Evolutionary conservation across 352 stramenopile genomes (phyloP).

Genomic region (Pilasporangium apinafurcum): DNA sequence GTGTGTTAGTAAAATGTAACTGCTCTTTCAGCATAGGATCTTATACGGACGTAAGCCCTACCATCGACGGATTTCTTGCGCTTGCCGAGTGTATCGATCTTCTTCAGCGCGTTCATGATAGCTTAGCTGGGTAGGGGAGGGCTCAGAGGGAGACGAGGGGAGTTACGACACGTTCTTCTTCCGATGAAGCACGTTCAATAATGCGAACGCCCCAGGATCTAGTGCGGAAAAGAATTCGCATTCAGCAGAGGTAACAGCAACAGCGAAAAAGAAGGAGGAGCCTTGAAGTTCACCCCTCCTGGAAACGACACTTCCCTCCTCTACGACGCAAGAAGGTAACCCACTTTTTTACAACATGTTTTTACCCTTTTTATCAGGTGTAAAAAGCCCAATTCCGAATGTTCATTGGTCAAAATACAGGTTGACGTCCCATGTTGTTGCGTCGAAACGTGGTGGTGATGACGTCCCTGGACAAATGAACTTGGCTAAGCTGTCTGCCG

Average conservation of each 20-base stretch:
- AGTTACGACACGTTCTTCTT: too few species aligned
- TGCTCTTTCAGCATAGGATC: neutral
- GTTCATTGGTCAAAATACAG: slow-evolving; percentile 29
- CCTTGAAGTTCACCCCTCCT: slow-evolving; percentile 11
- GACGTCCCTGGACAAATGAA: too few species aligned
- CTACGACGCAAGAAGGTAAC: neutral
- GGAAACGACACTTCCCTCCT: slow-evolving; percentile 7
- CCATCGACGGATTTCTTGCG: slow-evolving; percentile 86
- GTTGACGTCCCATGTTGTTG: slow-evolving; percentile 6
- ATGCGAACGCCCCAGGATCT: too few species aligned
- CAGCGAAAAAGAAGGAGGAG: neutral
- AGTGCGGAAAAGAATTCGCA: too few species aligned
- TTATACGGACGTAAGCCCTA: slow-evolving; percentile 14
- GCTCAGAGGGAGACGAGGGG: neutral
- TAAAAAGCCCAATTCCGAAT: neutral
- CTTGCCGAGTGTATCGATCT: slow-evolving; percentile 82
- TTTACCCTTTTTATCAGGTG: slow-evolving; percentile 11
- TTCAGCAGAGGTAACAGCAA: neutral
- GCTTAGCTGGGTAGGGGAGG: too few species aligned
- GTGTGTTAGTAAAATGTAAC: slow-evolving; percentile 1
- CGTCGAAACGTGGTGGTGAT: too few species aligned
- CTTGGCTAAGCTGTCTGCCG: too few species aligned
- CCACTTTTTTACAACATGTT: slow-evolving; percentile 12
- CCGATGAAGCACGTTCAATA: too few species aligned
- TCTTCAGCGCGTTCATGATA: slow-evolving; percentile 49